These are phyloP conservation scores for Marasmius oreades DNA, from an alignment of 1,284 basidiomycete species.

Conservation along the genomic window DNA sequence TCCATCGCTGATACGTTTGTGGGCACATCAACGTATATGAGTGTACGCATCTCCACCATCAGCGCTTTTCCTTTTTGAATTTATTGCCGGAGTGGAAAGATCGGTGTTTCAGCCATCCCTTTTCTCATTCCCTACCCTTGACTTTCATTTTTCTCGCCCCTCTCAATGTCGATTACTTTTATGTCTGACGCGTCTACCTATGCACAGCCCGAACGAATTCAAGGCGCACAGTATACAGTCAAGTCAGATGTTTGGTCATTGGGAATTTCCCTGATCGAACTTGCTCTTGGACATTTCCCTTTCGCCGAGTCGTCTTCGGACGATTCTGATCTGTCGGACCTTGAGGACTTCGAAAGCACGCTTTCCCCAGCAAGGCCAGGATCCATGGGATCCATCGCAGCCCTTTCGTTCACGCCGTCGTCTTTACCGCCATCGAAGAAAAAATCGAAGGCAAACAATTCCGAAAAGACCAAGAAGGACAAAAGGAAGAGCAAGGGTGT, in stretches of 20 bases:
- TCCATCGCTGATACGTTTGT: constrained; percentile 99
- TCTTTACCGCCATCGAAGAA: constrained; percentile 22
- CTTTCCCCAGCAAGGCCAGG: constrained; percentile 56
- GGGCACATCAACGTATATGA: constrained; percentile 99
- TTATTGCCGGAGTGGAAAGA: not conserved
- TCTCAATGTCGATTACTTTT: constrained; percentile 2
- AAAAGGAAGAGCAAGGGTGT: constrained; percentile 76
- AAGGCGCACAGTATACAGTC: constrained; percentile 95
- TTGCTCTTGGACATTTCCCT: constrained; percentile 91
- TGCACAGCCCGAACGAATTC: constrained; percentile 91
- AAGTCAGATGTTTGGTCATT: constrained; percentile 98
- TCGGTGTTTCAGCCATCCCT: not conserved
- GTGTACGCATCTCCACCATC: constrained; percentile 69
- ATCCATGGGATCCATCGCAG: constrained; percentile 26
- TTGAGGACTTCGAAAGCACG: constrained; percentile 49
- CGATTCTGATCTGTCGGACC: constrained; percentile 59
- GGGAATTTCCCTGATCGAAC: constrained; percentile 92
- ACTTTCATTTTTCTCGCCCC: constrained; percentile 8
- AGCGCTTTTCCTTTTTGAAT: constrained; percentile 5
- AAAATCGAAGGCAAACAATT: constrained; percentile 30
- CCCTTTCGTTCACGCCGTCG: constrained; percentile 15
- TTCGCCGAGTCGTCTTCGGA: constrained; percentile 75
- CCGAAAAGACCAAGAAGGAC: constrained; percentile 40
- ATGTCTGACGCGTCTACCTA: constrained; percentile 11
- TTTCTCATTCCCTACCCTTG: not conserved